Percentiles rank a stretch among this genome's conserved stretches.
These are phyloP conservation scores for Bipolaris sorokiniana DNA, from an alignment of 2,329 filamentous ascomycete species.

Conservation along the genomic window DNA sequence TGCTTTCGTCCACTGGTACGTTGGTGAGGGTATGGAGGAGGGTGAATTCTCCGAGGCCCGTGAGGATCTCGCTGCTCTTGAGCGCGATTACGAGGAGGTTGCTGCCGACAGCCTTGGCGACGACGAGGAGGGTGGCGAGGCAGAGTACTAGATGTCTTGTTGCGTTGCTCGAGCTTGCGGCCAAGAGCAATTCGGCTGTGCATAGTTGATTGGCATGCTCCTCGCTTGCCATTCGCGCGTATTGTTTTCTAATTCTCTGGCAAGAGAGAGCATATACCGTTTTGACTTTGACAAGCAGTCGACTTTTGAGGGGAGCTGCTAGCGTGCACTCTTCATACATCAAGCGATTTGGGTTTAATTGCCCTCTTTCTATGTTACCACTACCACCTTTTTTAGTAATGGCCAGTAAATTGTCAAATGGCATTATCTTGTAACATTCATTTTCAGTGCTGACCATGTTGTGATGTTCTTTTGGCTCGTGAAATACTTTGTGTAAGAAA, in stretches of 20 bases:
- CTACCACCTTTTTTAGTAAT: slow-evolving; percentile 30
- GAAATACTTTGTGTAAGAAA: not conserved
- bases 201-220: slow-evolving; percentile 38
- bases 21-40: slow-evolving; percentile 99
- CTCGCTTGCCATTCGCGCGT: slow-evolving; percentile 28
- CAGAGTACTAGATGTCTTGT: slow-evolving; percentile 76
- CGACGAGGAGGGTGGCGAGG: slow-evolving; percentile 81
- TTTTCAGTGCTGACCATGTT: not conserved
- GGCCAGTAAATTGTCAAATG: slow-evolving; percentile 30
- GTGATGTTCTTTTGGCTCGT: not conserved
- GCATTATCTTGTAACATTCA: slow-evolving; percentile 5
- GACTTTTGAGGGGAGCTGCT: slow-evolving; percentile 28
- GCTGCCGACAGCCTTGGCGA: slow-evolving; percentile 90
- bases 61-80: slow-evolving; percentile 95
- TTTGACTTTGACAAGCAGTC: slow-evolving; percentile 27
- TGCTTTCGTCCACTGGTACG: slow-evolving; percentile 99
- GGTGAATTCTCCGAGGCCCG: slow-evolving; percentile 99
- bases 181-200: slow-evolving; percentile 29
- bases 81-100: slow-evolving; percentile 97
- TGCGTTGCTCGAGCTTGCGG: slow-evolving; percentile 25
- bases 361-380: slow-evolving; percentile 37
- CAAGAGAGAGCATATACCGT: slow-evolving; percentile 15
- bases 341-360: slow-evolving; percentile 34
- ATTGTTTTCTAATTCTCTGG: slow-evolving; percentile 15
- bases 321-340: slow-evolving; percentile 26